phyloP scores from a whole-genome alignment of 257 asterid species.

The Coffea canephora region DNA sequence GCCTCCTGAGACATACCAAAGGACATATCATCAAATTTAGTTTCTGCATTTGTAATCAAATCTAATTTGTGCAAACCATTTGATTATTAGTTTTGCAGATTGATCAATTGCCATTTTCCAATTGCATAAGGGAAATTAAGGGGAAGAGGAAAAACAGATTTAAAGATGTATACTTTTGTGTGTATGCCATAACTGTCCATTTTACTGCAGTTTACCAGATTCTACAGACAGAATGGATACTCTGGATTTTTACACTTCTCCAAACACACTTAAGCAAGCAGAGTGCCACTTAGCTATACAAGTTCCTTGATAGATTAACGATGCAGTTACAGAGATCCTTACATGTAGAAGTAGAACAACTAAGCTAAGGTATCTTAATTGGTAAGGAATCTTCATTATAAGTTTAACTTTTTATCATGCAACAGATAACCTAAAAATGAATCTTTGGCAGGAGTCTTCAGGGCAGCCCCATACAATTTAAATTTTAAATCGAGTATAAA shows the following conservation, averaged over 20 bases:
- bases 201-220: not conserved
- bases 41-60: not conserved
- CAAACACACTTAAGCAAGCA: not conserved
- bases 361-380: not conserved
- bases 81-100: not conserved
- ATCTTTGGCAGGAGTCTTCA: not conserved
- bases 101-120: not conserved
- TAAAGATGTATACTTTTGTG: not conserved
- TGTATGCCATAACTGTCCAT: not conserved
- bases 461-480: not conserved
- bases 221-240: not conserved
- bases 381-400: not conserved
- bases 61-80: not conserved
- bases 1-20: constrained; percentile 27
- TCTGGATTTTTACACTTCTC: too few relatives aligned
- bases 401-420: not conserved
- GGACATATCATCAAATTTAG: not conserved
- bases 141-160: not conserved
- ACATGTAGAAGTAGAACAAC: not conserved
- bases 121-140: too few relatives aligned
- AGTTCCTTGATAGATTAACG: not conserved
- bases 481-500: not conserved
- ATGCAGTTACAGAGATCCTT: too few relatives aligned
- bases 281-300: not conserved
- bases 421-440: not conserved